Evolutionary conservation across 2,329 filamentous ascomycete genomes (phyloP).

Genomic region (Clonostachys rosea): DNA sequence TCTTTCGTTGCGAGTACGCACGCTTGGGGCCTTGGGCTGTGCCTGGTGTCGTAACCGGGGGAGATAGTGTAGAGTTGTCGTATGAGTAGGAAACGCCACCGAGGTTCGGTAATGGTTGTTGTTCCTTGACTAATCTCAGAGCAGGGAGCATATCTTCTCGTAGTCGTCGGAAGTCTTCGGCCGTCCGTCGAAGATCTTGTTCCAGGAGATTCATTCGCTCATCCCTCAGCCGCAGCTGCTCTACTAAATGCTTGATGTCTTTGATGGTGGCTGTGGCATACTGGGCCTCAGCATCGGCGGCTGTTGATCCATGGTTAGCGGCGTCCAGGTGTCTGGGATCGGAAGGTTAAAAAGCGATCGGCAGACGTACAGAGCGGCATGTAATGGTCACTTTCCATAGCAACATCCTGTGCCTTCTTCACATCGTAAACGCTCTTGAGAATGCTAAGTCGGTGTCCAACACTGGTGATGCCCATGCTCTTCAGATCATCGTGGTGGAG

Average conservation of each 20-base stretch:
- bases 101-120: constrained; percentile 71
- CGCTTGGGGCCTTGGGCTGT: constrained; percentile 57
- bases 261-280: constrained; percentile 87
- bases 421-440: constrained; percentile 95
- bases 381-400: constrained; percentile 89
- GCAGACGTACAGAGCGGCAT: constrained; percentile 70
- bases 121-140: constrained; percentile 86
- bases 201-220: constrained; percentile 84
- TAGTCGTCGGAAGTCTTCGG: constrained; percentile 83
- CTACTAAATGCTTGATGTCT: constrained; percentile 86
- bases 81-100: constrained; percentile 40
- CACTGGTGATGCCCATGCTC: constrained; percentile 88
- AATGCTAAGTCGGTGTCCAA: constrained; percentile 91
- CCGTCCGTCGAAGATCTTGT: constrained; percentile 75
- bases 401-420: constrained; percentile 89
- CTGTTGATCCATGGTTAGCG: constrained; percentile 35
- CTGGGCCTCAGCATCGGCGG: constrained; percentile 82
- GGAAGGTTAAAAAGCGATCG: not conserved
- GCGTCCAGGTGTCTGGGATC: not conserved
- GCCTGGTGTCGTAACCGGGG: constrained; percentile 52
- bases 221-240: constrained; percentile 84
- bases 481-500: constrained; percentile 91
- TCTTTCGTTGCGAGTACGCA: constrained; percentile 72
- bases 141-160: constrained; percentile 90
- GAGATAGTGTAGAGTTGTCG: constrained; percentile 40